Conservation (phyloP, 306 rosid species). For the Cyclanthera cordifolia region DNA sequence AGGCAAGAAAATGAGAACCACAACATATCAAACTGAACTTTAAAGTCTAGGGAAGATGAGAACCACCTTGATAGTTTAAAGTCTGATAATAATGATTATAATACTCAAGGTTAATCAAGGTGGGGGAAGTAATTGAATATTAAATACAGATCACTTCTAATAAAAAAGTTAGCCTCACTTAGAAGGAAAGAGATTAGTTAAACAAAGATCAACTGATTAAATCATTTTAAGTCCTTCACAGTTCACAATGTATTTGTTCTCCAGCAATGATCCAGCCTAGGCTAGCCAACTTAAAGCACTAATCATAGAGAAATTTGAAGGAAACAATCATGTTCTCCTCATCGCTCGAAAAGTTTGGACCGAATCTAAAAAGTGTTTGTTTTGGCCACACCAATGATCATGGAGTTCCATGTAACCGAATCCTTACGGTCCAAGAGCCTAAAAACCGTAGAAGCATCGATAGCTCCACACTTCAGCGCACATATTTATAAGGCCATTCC, state of each 20-base stretch:
- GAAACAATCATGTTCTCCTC: constrained; percentile 48
- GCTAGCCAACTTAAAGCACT: constrained; percentile 82
- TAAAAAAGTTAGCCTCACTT: too few species aligned
- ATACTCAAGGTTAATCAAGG: too few species aligned
- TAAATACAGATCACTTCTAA: too few species aligned
- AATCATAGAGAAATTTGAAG: constrained; percentile 77
- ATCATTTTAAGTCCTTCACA: too few species aligned
- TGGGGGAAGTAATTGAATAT: too few species aligned
- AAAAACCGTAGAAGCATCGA: constrained; percentile 54
- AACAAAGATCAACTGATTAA: too few species aligned
- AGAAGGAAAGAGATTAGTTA: too few species aligned
- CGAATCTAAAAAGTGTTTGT: constrained; percentile 56
- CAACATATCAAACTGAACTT: too few species aligned
- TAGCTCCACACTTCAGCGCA: constrained; percentile 61
- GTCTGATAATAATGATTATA: too few species aligned
- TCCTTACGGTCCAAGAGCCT: constrained; percentile 53
- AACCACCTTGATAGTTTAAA: too few species aligned
- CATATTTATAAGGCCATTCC: constrained; percentile 77
- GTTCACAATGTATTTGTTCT: constrained; percentile 21
- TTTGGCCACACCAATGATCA: constrained; percentile 78
- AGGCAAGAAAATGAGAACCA: too few species aligned
- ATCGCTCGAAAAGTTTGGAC: constrained; percentile 38
- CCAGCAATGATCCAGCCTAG: constrained; percentile 61
- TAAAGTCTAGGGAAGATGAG: too few species aligned
- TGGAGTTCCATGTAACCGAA: constrained; percentile 69